Base-by-base conservation (phyloP, 306 rosid species). In the Comarum palustre region DNA sequence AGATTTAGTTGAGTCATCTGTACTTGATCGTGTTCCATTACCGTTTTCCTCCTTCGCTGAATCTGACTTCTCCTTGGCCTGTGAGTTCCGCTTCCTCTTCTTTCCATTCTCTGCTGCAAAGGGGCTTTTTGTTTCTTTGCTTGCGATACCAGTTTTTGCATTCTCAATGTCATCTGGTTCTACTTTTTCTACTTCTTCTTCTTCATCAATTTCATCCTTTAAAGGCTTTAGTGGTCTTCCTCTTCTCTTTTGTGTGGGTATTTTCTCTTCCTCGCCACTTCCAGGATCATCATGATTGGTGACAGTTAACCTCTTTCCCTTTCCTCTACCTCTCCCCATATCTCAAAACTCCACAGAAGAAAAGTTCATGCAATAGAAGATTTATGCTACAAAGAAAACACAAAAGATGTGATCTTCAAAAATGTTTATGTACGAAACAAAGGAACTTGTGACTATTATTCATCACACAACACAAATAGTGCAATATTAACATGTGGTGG, bases 321-420 rank as follows among this genome's bases (percentile, higher is more conserved):
- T 84, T 73, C 88, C 88, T 59, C 88, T 73, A 47, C 88, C 88
- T 81, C 85, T 75, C 52, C 88, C 88, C 88, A 84, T 84, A 63
- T 81, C 61, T 81, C 73, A 82, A 64, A 88, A 77, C 78, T 69
- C 73, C 77, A 73, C 31, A 52, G 80, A 74, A 64, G 57, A 57
- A 58, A 59, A 55, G 77, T 45, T 85, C 92, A 88, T 71, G 75
- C 91, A 90, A 79, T 75, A 76, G 50, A 61, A 45, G 72, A 71
- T 73, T 69, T 77, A 91, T 87, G 90, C 84, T 52, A 80, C 52
- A 52, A 16, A 65, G 13, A 11, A 74, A 64, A 77, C 50, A 52
- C 10, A 62, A 41, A 76, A 46, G 39, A 73, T 51, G 59, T 34
- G 50, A 68, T 9, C 69, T 24, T 43, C 25, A 54, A 0, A 8